Evolutionary conservation across 805 yeast genomes (phyloP).

Genomic region (Candida adriatica): DNA sequence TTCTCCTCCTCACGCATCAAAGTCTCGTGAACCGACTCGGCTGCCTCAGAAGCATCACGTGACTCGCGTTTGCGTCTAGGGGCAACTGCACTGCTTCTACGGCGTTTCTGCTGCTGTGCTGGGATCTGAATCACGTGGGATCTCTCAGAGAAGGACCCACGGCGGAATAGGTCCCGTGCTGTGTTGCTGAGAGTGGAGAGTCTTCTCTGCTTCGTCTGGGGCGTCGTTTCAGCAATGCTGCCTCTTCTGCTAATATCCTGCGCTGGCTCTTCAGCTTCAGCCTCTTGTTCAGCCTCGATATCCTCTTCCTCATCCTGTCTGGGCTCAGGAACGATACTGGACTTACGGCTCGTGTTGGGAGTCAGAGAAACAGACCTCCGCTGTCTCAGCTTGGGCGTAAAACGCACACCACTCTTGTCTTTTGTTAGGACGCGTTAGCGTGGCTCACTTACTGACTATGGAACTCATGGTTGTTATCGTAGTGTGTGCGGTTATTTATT

Average conservation of each 20-base stretch:
- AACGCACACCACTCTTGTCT: slow-evolving; percentile 53
- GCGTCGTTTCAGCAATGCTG: slow-evolving; percentile 12
- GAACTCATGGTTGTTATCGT: slow-evolving; percentile 32
- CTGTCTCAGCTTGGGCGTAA: slow-evolving; percentile 51
- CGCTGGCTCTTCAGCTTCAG: no score
- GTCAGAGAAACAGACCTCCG: slow-evolving; percentile 30
- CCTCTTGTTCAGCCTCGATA: slow-evolving; percentile 6
- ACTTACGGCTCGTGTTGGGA: slow-evolving; percentile 20
- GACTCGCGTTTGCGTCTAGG: slow-evolving; percentile 8
- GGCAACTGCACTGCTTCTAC: slow-evolving; percentile 7
- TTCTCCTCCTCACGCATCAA: slow-evolving; percentile 3
- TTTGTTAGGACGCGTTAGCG: not conserved
- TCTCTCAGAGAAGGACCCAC: slow-evolving; percentile 11
- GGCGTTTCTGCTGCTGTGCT: slow-evolving; percentile 9
- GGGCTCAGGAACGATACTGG: slow-evolving; percentile 15
- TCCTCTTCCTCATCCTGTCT: slow-evolving; percentile 11
- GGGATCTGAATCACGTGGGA: slow-evolving; percentile 26
- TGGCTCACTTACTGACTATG: slow-evolving; percentile 31
- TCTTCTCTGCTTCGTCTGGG: slow-evolving; percentile 29
- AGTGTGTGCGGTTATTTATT: not conserved
- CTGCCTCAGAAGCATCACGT: slow-evolving; percentile 1
- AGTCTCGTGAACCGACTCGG: slow-evolving; percentile 1
- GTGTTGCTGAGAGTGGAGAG: slow-evolving; percentile 31
- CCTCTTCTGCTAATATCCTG: slow-evolving; percentile 19
- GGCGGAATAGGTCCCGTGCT: slow-evolving; percentile 27